Base-by-base conservation (phyloP, 176 grass and related monocot species). In the Aegilops tauschii region DNA sequence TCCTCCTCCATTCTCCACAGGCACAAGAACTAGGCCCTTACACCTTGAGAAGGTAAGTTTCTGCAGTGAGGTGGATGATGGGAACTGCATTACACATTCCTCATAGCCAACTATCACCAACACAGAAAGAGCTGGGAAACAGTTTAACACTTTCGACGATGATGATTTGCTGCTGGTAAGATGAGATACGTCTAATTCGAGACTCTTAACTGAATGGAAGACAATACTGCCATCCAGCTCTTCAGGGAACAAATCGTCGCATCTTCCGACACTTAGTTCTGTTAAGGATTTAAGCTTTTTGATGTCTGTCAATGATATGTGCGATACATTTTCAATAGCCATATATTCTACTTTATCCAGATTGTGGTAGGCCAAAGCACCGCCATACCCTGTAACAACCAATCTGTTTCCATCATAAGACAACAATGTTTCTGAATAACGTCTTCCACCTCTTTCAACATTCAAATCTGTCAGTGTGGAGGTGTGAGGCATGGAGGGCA, bases 21-120 rank as follows among this genome's bases (percentile, higher is more conserved):
- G 7, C 17, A 61, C 58, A 61, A 61, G 58, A 20, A 56, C 17
- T 1, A 56, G 4, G 20, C 3, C 9, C 54, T 64, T 3, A 23
- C 35, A 42, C 0, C 0, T 0, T 0, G 0, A 0, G 0, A 80
- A 5, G 0, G 0, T 0, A 4, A 86, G n/a, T 2, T 20, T 0
- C 21, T 9, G 13, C 9, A 86, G 63, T 5, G 74, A 69, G 27
- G n/a, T 78, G 37, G 34, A 79, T 5, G 64, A 20, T 9, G 75
- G 84, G 17, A 79, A 59, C 3, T 61, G 64, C 47, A 79, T 63
- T 67, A 16, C 28, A 7, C 29, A 61, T 35, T 85, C 18, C 2
- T 13, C 28, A 35, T 75, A 13, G 3, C 44, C n/a, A 56, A 2
- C 2, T 61, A 61, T 61, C 58, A 9, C 8, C 58, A 61, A 20